Percentiles rank a stretch among this genome's conserved stretches.
Evolutionary conservation across 2,329 filamentous ascomycete genomes (phyloP).

Genomic region (Botrytis deweyae): DNA sequence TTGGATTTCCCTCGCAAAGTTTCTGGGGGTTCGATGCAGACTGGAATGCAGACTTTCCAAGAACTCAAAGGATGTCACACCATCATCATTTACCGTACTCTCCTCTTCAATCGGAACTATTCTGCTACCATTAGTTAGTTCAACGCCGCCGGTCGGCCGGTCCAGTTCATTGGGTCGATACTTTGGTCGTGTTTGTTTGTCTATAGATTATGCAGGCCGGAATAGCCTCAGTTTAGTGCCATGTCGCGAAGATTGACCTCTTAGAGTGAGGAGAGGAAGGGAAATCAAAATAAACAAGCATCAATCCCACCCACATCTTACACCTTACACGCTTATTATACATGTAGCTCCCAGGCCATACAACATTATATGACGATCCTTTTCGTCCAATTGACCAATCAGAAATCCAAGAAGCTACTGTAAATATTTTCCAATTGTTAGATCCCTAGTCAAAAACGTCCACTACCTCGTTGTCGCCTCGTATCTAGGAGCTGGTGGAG

Average conservation of each 20-base stretch:
- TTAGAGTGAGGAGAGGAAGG: background rate
- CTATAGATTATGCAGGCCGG: conserved; percentile 14
- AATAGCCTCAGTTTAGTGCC: background rate
- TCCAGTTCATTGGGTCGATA: conserved; percentile 10
- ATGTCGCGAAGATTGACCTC: background rate
- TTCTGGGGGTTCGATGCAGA: background rate
- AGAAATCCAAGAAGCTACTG: background rate
- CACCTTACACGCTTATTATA: background rate
- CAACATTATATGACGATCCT: background rate
- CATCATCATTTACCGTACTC: background rate
- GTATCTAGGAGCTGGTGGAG: conserved; percentile 9
- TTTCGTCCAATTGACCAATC: background rate
- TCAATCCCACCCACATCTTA: background rate
- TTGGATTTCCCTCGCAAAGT: background rate
- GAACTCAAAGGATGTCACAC: background rate
- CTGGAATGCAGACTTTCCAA: background rate
- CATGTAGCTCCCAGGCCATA: background rate
- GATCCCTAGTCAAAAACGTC: background rate
- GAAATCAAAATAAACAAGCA: conserved; percentile 10
- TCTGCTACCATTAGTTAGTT: background rate
- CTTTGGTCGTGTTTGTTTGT: background rate
- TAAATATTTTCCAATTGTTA: background rate
- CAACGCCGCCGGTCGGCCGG: background rate
- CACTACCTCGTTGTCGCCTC: conserved; percentile 14
- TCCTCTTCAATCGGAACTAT: conserved; percentile 2